Base-by-base conservation (phyloP, 2,329 filamentous ascomycete genomes). In the Sclerotinia minor region DNA sequence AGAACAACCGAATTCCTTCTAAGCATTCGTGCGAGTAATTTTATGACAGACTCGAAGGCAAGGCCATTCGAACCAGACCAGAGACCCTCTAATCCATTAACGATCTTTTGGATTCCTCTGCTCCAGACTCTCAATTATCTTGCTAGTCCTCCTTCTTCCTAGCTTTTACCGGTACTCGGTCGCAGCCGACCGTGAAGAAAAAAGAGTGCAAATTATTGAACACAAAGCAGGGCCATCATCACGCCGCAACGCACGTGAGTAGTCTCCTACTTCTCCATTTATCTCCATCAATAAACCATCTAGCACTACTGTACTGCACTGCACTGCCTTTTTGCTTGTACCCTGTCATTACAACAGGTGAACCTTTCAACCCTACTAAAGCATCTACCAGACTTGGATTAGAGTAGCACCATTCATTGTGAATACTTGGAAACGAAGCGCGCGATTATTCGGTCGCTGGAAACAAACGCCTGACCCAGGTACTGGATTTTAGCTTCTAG, bases 391-490 rank as follows among this genome's bases (percentile, higher is more conserved):
- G 50, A 57, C 60, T 58, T 67, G 45, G 44, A 21, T 64, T 41
- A 41, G 49, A 50, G 59, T 64, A 67, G 65, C 59, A 67, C 49
- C 29, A 63, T 57, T 55, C 29, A 63, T 57, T 55, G 38, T 53
- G 35, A 44, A 61, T 47, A 67, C 47, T 45, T 70, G 59, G 59
- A 71, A 67, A 69, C 55, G 61, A 70, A 70, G 68, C 68, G 70
- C 65, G 66, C 67, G 67, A 72, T 65, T 67, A 53, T 68, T 26
- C 24, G 21, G 29, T 45, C 29, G 41, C 19, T 54, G 64, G 55
- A 65, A 69, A 68, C 66, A 69, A 61, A 71, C 68, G 69, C 69
- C 68, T 65, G 26, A 57, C 24, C 58, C 67, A 53, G 44, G 57
- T 54, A 65, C 59, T 68, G 57, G 50, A 47, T 50, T 60, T 60